Evolutionary conservation across 371 early-diverging fungal species (phyloP).

Genomic region (Neoconidiobolus thromboides): DNA sequence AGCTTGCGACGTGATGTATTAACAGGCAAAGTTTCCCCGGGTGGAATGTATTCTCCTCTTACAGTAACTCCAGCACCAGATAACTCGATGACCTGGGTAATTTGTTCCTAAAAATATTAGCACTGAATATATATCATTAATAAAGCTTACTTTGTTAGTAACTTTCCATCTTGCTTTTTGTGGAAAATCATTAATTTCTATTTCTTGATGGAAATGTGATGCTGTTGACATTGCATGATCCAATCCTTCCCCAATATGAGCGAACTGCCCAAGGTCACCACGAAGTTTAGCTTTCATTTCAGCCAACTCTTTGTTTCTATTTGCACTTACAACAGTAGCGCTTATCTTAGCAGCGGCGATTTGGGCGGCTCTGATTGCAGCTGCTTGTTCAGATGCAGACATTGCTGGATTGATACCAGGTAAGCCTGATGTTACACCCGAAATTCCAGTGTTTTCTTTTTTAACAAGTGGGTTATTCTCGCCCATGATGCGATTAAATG

Average conservation of each 20-base stretch:
- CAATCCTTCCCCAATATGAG: constrained; percentile 3
- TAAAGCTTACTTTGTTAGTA: constrained; percentile 58
- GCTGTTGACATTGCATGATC: neutral
- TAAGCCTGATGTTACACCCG: neutral
- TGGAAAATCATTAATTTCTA: constrained; percentile 94
- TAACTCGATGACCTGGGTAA: constrained; percentile 72
- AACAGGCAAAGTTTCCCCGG: constrained; percentile 53
- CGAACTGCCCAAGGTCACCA: neutral
- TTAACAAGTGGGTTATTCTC: constrained; percentile 26
- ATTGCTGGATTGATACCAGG: neutral
- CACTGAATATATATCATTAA: no score
- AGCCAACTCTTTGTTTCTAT: constrained; percentile 14
- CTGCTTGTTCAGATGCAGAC: neutral
- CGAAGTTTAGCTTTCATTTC: constrained; percentile 16
- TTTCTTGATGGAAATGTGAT: constrained; percentile 48
- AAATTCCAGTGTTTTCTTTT: neutral
- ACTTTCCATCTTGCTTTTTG: constrained; percentile 92
- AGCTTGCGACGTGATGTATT: constrained; percentile 67
- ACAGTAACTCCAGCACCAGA: constrained; percentile 90
- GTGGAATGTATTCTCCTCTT: constrained; percentile 69
- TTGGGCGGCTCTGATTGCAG: constrained; percentile 19
- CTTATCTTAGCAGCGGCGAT: constrained; percentile 24
- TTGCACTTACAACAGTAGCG: constrained; percentile 20
- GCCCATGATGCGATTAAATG: constrained; percentile 9
- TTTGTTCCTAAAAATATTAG: constrained; percentile 39